Evolutionary conservation across 345 rosid genomes (phyloP).

Genomic region (Iberis pinnata): DNA sequence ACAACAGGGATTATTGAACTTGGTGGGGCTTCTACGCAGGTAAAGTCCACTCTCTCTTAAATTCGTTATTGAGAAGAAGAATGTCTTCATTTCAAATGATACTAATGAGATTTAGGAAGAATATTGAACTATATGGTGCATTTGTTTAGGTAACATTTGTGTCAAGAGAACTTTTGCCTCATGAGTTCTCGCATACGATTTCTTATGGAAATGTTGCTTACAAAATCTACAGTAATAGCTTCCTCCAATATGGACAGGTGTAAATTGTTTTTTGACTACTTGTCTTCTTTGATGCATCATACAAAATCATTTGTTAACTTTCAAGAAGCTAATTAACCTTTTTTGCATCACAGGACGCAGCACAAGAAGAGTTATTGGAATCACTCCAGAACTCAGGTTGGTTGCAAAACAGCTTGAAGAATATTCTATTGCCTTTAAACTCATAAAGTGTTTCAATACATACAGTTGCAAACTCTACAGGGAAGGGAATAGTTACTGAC

Average conservation of each 20-base stretch:
- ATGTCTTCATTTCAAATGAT: no score
- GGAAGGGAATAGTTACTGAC: constrained; percentile 37
- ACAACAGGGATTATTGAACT: constrained; percentile 94
- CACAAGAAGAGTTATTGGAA: constrained; percentile 60
- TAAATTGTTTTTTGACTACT: constrained; percentile 22
- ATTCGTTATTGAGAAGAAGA: not conserved
- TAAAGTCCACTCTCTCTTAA: constrained; percentile 17
- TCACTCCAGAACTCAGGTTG: constrained; percentile 44
- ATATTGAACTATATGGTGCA: not conserved
- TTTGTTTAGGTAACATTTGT: constrained; percentile 23
- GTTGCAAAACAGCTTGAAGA: not conserved
- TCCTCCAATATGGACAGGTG: constrained; percentile 87
- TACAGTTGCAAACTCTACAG: constrained; percentile 45
- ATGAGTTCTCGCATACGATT: constrained; percentile 52
- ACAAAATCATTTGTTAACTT: no score
- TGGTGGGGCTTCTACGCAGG: constrained; percentile 98
- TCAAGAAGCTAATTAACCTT: constrained; percentile 21
- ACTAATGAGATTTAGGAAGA: not conserved
- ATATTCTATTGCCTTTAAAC: not conserved
- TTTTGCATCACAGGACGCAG: constrained; percentile 56
- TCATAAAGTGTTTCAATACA: constrained; percentile 8
- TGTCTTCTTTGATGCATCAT: not conserved
- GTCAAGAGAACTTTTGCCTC: constrained; percentile 55
- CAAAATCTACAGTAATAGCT: constrained; percentile 82
- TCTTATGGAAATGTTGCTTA: constrained; percentile 55